Percentiles rank a stretch among this genome's conserved stretches.
Evolutionary conservation across 2,329 filamentous ascomycete genomes (phyloP).

Genomic region (Aspergillus nomiae): DNA sequence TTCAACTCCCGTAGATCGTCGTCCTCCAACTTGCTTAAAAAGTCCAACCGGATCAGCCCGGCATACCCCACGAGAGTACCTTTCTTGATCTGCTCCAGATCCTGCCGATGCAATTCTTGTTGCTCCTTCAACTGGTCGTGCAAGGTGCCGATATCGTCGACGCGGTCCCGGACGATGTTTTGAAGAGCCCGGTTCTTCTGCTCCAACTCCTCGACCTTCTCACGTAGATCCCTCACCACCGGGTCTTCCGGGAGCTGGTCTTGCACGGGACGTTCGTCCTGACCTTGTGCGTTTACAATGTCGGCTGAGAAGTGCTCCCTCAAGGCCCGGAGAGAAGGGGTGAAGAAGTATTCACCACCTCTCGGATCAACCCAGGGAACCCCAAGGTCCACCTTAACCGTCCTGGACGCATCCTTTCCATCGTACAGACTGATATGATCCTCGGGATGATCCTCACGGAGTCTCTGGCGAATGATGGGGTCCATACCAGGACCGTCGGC

Average conservation of each 20-base stretch:
- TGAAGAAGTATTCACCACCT: conserved; percentile 53
- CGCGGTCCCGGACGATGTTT: not conserved
- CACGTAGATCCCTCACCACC: not conserved
- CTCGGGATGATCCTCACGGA: conserved; percentile 14
- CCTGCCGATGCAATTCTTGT: not conserved
- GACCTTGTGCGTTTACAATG: not conserved
- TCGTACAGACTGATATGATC: conserved; percentile 21
- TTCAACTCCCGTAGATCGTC: not conserved
- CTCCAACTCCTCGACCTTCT: not conserved
- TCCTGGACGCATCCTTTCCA: conserved; percentile 13
- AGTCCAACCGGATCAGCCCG: not conserved
- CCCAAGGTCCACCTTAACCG: conserved; percentile 24
- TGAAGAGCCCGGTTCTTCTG: not conserved
- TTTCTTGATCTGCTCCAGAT: not conserved
- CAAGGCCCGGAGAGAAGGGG: conserved; percentile 39
- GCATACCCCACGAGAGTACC: not conserved
- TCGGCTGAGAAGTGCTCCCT: not conserved
- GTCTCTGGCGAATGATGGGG: conserved; percentile 22
- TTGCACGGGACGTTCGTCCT: not conserved
- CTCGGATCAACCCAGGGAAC: conserved; percentile 43
- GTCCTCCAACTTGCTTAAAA: not conserved
- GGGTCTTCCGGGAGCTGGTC: not conserved
- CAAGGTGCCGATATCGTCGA: not conserved
- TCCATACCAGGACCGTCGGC: conserved; percentile 21
- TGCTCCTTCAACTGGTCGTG: not conserved